Percentiles rank a stretch among this genome's conserved stretches.
Conservation (phyloP, 2,329 filamentous ascomycete genomes). For the Aspergillus japonicus region DNA sequence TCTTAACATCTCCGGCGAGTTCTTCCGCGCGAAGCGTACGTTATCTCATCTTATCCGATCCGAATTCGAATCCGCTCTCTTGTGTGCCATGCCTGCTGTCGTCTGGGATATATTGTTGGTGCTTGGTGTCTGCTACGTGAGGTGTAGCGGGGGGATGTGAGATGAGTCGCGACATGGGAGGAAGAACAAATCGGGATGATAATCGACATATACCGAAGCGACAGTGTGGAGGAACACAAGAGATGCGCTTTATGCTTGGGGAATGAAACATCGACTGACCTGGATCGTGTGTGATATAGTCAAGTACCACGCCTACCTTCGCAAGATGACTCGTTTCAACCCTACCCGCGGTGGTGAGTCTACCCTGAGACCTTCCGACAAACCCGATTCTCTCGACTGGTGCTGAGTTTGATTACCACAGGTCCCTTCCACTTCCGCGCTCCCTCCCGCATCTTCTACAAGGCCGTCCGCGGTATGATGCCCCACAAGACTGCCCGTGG, state of each 20-base stretch:
- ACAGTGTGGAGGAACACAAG: slow-evolving; percentile 4
- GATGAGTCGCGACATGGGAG: neutral
- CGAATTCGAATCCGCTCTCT: slow-evolving; percentile 12
- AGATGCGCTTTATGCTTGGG: neutral
- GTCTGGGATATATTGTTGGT: neutral
- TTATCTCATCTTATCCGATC: slow-evolving; percentile 43
- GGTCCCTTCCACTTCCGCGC: slow-evolving; percentile 99
- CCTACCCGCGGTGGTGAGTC: slow-evolving; percentile 91
- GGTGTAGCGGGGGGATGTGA: neutral
- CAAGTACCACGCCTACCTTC: slow-evolving; percentile 99
- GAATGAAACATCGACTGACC: slow-evolving; percentile 46
- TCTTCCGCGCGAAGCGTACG: slow-evolving; percentile 99
- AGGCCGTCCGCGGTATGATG: slow-evolving; percentile 99
- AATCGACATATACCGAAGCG: neutral
- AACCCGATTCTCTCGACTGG: neutral
- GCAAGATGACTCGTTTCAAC: slow-evolving; percentile 99
- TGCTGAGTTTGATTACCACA: slow-evolving; percentile 38
- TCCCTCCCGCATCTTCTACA: slow-evolving; percentile 99
- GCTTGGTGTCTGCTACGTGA: slow-evolving; percentile 4
- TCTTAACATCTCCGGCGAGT: slow-evolving; percentile 99
- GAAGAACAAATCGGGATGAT: neutral
- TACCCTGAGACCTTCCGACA: slow-evolving; percentile 5
- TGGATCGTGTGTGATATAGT: slow-evolving; percentile 59
- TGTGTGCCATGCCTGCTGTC: neutral
- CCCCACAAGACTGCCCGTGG: slow-evolving; percentile 99